Evolutionary conservation across 2,329 filamentous ascomycete species (phyloP).

Genomic region (Elsinoe australis): DNA sequence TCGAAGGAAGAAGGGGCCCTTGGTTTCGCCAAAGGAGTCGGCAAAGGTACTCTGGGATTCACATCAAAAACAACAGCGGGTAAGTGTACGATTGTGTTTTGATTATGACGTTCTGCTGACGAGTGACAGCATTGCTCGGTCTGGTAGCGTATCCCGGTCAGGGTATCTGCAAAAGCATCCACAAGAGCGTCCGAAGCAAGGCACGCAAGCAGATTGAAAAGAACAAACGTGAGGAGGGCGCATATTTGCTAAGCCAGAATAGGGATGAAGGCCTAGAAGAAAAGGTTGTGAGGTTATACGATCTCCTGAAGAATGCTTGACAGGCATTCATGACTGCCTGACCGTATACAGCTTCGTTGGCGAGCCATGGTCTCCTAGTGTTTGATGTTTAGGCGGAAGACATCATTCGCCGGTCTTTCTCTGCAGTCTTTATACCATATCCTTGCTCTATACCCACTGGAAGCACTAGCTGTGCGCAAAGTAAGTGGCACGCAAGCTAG

Average conservation of each 20-base stretch:
- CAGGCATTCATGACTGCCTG: no score
- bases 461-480: no score
- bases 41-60: constrained; percentile 10
- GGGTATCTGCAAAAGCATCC: constrained; percentile 15
- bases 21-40: constrained; percentile 16
- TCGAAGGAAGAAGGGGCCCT: constrained; percentile 15
- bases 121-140: background rate
- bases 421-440: no score
- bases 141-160: constrained; percentile 17
- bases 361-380: background rate
- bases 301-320: background rate
- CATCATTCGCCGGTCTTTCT: no score
- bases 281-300: background rate
- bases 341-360: background rate
- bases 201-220: background rate
- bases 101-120: background rate
- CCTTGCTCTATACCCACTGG: no score
- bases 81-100: no score
- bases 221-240: background rate
- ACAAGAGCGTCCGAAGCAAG: background rate
- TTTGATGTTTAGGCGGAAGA: no score
- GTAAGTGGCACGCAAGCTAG: no score
- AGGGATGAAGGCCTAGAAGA: background rate
- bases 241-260: background rate
- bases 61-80: constrained; percentile 16